Evolutionary conservation across 1,139 yeast genomes (phyloP).

Genomic region (Schwanniomyces etchellsii): DNA sequence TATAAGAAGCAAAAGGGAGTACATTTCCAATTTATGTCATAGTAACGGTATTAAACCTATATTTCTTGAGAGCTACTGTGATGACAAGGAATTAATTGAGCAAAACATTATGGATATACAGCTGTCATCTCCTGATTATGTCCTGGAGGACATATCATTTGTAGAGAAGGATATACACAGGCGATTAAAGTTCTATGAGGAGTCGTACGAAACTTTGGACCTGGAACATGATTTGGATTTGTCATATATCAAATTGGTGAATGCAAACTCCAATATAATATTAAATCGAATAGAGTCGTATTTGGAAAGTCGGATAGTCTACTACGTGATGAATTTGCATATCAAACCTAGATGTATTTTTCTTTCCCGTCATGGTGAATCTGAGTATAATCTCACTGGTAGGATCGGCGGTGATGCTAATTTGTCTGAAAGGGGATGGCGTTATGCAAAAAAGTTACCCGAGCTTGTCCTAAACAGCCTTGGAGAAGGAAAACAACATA

Average conservation of each 20-base stretch:
- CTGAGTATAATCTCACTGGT: conserved; percentile 85
- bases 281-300: conserved; percentile 85
- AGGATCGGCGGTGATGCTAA: conserved; percentile 95
- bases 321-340: conserved; percentile 92
- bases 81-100: conserved; percentile 70
- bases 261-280: conserved; percentile 82
- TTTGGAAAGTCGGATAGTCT: conserved; percentile 87
- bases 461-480: conserved; percentile 68
- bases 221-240: conserved; percentile 51
- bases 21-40: conserved; percentile 59
- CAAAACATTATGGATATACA: conserved; percentile 83
- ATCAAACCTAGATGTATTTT: conserved; percentile 88
- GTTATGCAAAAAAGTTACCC: conserved; percentile 81
- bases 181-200: conserved; percentile 69
- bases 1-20: conserved; percentile 62
- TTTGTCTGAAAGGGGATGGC: conserved; percentile 77
- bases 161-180: conserved; percentile 69
- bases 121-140: conserved; percentile 82
- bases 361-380: conserved; percentile 94
- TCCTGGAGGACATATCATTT: conserved; percentile 61
- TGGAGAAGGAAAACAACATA: conserved; percentile 56
- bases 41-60: conserved; percentile 75
- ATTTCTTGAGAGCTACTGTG: conserved; percentile 89
- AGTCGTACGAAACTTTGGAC: conserved; percentile 69
- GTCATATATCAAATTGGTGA: conserved; percentile 81